These are phyloP conservation scores for Rhododendron williamsianum DNA, from an alignment of 148 eudicot genomes.

Conservation along the genomic window DNA sequence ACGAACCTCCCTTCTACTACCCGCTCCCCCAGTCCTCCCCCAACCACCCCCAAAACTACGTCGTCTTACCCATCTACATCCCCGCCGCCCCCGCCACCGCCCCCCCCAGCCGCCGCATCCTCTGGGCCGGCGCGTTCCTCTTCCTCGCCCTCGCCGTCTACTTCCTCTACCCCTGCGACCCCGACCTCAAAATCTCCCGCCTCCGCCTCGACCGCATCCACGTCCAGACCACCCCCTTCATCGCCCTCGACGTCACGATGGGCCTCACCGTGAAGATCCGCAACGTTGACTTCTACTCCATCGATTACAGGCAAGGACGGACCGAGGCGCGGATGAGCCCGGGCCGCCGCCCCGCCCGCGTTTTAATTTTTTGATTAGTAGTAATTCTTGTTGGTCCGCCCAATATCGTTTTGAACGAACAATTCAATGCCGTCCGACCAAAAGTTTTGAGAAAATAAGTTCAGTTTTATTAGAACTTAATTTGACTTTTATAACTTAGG, in stretches of 20 bases:
- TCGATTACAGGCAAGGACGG: conserved; percentile 23
- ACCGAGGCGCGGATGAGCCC: background rate
- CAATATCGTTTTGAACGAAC: too few species aligned
- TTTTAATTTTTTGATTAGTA: too few species aligned
- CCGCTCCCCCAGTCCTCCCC: conserved; percentile 11
- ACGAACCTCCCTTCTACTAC: conserved; percentile 10
- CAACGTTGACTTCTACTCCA: conserved; percentile 43
- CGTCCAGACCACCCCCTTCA: conserved; percentile 31
- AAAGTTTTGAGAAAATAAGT: too few species aligned
- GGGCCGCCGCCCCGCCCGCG: too few species aligned
- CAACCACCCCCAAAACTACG: conserved; percentile 27
- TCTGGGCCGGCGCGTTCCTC: conserved; percentile 24
- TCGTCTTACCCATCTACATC: conserved; percentile 32
- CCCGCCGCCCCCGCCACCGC: background rate
- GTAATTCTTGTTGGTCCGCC: too few species aligned
- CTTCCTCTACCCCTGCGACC: conserved; percentile 61
- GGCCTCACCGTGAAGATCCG: conserved; percentile 40
- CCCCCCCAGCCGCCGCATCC: conserved; percentile 17
- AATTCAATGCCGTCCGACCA: too few species aligned
- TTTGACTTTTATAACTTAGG: too few species aligned
- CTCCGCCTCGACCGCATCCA: conserved; percentile 32
- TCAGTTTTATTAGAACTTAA: too few species aligned
- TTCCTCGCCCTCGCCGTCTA: conserved; percentile 30
- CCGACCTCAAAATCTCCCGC: conserved; percentile 41
- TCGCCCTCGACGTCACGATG: conserved; percentile 45